These are phyloP conservation scores for Calocybe cyanea DNA, from an alignment of 768 basidiomycete species.

Conservation along the genomic window DNA sequence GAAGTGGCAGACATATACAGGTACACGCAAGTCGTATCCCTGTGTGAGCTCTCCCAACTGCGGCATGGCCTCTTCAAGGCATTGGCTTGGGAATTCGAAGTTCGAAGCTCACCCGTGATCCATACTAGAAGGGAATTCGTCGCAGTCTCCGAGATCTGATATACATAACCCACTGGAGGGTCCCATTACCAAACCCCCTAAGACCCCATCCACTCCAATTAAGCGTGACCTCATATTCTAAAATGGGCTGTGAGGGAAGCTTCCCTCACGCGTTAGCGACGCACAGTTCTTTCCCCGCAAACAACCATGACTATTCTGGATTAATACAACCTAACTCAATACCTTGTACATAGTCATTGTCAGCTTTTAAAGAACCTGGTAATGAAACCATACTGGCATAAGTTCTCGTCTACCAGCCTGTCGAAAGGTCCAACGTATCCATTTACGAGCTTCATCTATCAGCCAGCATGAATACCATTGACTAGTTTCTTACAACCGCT, in stretches of 20 bases:
- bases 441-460: constrained; percentile 1
- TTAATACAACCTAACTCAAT: constrained; percentile 2
- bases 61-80: constrained; percentile 9
- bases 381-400: constrained; percentile 13
- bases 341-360: background rate
- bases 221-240: constrained; percentile 6
- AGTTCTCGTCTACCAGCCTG: background rate
- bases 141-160: constrained; percentile 10
- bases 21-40: too few relatives aligned
- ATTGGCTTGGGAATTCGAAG: constrained; percentile 12
- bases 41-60: too few relatives aligned
- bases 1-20: too few relatives aligned
- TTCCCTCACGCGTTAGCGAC: constrained; percentile 1
- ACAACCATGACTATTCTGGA: constrained; percentile 5
- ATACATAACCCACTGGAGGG: constrained; percentile 4
- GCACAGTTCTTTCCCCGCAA: background rate
- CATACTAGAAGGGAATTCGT: constrained; percentile 10
- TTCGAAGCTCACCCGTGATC: constrained; percentile 8
- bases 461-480: constrained; percentile 4
- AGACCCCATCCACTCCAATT: constrained; percentile 3
- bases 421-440: background rate
- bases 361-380: constrained; percentile 5
- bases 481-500: constrained; percentile 1
- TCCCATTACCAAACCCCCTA: background rate
- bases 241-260: background rate